These are phyloP conservation scores for Fusarium decemcellulare DNA, from an alignment of 2,329 filamentous ascomycete species.

Conservation along the genomic window DNA sequence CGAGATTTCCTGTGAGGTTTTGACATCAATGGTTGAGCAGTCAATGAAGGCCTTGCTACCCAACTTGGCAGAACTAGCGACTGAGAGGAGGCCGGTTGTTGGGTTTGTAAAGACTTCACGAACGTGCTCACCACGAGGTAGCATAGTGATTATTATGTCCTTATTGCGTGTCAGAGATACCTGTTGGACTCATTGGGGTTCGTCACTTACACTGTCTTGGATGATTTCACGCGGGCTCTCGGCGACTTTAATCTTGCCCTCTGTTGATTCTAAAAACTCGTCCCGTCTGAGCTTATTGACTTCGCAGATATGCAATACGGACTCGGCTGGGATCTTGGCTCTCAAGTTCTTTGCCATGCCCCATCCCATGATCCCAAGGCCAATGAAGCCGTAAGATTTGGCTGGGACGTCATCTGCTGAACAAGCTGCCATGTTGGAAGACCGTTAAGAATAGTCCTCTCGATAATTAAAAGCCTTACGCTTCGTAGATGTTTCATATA, in stretches of 20 bases:
- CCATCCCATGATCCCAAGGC: conserved; percentile 53
- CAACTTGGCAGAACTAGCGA: neutral
- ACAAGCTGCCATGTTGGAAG: neutral
- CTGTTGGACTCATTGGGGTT: neutral
- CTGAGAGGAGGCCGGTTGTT: conserved; percentile 4
- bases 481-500: too few relatives aligned
- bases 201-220: neutral
- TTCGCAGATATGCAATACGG: conserved; percentile 50
- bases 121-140: conserved; percentile 13
- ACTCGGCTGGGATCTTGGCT: conserved; percentile 39
- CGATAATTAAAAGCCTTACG: too few relatives aligned
- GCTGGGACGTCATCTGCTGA: neutral
- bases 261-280: conserved; percentile 2
- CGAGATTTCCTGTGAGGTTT: conserved; percentile 8
- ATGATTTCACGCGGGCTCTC: neutral
- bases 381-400: conserved; percentile 23
- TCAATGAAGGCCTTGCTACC: conserved; percentile 12
- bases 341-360: conserved; percentile 54
- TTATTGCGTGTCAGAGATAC: neutral
- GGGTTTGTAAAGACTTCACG: conserved; percentile 11
- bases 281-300: conserved; percentile 5
- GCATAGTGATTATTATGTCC: conserved; percentile 28
- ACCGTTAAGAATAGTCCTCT: neutral
- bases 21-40: conserved; percentile 18
- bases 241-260: neutral